Percentiles rank a stretch among this genome's conserved stretches.
These are phyloP conservation scores for Tylopilus sp. DNA, from an alignment of 1,284 basidiomycete genomes.

Conservation along the genomic window DNA sequence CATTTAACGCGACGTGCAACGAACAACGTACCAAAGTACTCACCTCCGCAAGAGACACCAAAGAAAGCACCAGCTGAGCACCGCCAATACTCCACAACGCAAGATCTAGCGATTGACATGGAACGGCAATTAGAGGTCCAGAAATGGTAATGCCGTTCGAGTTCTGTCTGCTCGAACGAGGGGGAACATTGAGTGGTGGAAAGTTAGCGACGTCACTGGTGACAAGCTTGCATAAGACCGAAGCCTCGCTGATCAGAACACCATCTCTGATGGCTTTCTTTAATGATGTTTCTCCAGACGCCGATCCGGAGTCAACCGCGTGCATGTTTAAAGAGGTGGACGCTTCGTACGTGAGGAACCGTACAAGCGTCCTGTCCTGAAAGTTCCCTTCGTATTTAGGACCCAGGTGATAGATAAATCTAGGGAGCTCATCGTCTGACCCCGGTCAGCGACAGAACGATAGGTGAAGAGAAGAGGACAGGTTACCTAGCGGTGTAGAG, in stretches of 20 bases:
- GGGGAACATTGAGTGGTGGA: constrained; percentile 6
- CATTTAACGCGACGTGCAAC: not conserved
- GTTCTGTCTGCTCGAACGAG: not conserved
- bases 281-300: constrained; percentile 33
- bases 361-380: constrained; percentile 58
- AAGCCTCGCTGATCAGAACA: constrained; percentile 41
- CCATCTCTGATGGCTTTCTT: constrained; percentile 56
- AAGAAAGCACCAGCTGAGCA: constrained; percentile 65
- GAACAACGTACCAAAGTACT: constrained; percentile 19
- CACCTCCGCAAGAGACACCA: constrained; percentile 78
- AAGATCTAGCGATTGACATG: constrained; percentile 65
- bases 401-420: constrained; percentile 72
- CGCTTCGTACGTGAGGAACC: constrained; percentile 75
- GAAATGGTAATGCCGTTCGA: not conserved
- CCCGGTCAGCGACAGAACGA: constrained; percentile 1
- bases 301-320: constrained; percentile 34
- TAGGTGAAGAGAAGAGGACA: not conserved
- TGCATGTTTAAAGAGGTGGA: constrained; percentile 74
- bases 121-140: constrained; percentile 62
- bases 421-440: constrained; percentile 57
- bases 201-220: constrained; percentile 28
- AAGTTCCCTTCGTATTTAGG: constrained; percentile 71
- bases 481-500: constrained; percentile 54
- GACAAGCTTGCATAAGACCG: constrained; percentile 51
- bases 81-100: constrained; percentile 85